Evolutionary conservation across 371 early-diverging fungal species (phyloP), one percentile per base, ranked within the genome.

Genomic region (Aphelidium insulamus): DNA sequence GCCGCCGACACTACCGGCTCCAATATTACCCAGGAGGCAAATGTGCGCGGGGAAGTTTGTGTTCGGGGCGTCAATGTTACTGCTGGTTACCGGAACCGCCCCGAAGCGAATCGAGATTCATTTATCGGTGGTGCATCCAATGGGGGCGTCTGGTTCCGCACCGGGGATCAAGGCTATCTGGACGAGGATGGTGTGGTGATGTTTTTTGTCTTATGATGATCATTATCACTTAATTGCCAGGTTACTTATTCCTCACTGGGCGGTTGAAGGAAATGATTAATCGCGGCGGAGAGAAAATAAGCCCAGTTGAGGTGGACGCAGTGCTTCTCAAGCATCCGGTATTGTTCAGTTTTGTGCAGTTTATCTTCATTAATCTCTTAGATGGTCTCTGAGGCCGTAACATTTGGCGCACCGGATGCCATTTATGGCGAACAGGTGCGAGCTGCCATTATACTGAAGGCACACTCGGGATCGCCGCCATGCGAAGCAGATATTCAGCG

Each of bases 361-460:
- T n/a, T n/a, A n/a, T n/a, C n/a, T n/a, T n/a, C n/a, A n/a, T n/a
- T n/a, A n/a, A n/a, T n/a, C n/a, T n/a, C n/a, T n/a, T n/a, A n/a
- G n/a, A n/a, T n/a, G 26, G 66, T 83, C 2, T 58, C 60, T 11
- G 86, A 85, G 33, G 84, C 77, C 2, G 75, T 77, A 8, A 59
- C 63, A 33, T 84, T 82, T 53, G 72, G 55, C 14, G 73, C 77
- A 2, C 57, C 66, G 2, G 72, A 75, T 49, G 58, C 65, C 10
- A 68, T 76, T 48, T 78, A 76, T 34, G 81, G 80, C 17, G 75
- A 82, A 46, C 77, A 76, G 38, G 69, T 84, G 9, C 69, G 76
- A 44, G 77, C 75, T 2, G 73, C 77, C 0, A 69, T 80, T 4
- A 72, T 85, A 2, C 40, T 66, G n/a, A 52, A 55, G 26, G 49